phyloP scores from a whole-genome alignment of 1,139 yeast genomes.

The Meyerozyma athensensis region DNA sequence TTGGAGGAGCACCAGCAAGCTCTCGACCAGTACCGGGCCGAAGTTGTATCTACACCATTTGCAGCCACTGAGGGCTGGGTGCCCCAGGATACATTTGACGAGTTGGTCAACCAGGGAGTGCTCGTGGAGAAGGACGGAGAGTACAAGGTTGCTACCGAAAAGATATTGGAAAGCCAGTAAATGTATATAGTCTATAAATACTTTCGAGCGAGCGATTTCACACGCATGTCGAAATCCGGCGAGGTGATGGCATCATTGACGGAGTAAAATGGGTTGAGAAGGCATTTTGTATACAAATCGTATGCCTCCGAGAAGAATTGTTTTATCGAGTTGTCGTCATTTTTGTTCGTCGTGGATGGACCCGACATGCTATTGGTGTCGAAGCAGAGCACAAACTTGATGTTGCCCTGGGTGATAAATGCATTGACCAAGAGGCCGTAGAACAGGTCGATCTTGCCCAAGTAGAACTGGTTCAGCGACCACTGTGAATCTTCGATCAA shows the following conservation, averaged over 20 bases:
- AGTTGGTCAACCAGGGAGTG: constrained; percentile 61
- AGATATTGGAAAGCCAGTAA: constrained; percentile 21
- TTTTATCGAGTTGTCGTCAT: constrained; percentile 70
- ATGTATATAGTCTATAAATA: constrained; percentile 43
- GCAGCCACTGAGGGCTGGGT: constrained; percentile 94
- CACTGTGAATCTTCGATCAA: constrained; percentile 86
- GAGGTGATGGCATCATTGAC: constrained; percentile 72
- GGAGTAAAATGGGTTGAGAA: constrained; percentile 82
- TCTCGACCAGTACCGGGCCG: constrained; percentile 64
- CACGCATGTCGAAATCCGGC: constrained; percentile 71
- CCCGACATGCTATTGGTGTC: constrained; percentile 30
- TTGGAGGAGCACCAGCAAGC: constrained; percentile 52
- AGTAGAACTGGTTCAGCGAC: constrained; percentile 58
- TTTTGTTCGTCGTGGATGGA: constrained; percentile 6
- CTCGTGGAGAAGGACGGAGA: constrained; percentile 40
- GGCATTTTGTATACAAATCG: constrained; percentile 81
- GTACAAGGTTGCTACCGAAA: constrained; percentile 35
- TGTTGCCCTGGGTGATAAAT: constrained; percentile 82
- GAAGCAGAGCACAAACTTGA: constrained; percentile 75
- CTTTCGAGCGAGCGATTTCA: constrained; percentile 69
- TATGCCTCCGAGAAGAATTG: constrained; percentile 83
- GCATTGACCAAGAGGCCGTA: constrained; percentile 79
- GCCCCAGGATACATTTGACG: constrained; percentile 86
- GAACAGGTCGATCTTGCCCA: constrained; percentile 80
- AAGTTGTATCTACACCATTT: constrained; percentile 69